A percentile compares a stretch with the other conserved stretches of the same genome.
phyloP scores from a whole-genome alignment of 345 rosid genomes.

The Gossypium sturtianum region DNA sequence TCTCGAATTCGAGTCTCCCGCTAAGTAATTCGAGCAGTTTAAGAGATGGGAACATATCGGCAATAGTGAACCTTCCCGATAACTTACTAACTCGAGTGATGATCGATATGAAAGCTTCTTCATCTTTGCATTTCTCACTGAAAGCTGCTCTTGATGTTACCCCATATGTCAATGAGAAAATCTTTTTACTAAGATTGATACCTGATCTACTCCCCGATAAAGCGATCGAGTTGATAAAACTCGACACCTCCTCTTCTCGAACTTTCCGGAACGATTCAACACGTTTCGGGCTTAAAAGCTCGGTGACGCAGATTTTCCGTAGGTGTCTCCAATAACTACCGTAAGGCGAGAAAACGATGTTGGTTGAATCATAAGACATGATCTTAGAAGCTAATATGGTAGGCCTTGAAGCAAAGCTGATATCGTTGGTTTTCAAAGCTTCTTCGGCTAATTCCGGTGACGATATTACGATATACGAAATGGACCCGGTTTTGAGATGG shows the following conservation, averaged over 20 bases:
- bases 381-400: slow-evolving; percentile 16
- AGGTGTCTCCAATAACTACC: slow-evolving; percentile 24
- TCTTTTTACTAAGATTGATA: slow-evolving; percentile 8
- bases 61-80: slow-evolving; percentile 7
- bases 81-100: slow-evolving; percentile 1
- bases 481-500: not conserved
- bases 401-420: slow-evolving; percentile 17
- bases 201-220: not conserved
- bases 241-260: slow-evolving; percentile 27
- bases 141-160: slow-evolving; percentile 9
- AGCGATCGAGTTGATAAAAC: slow-evolving; percentile 7
- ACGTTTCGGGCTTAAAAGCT: slow-evolving; percentile 23
- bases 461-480: slow-evolving; percentile 8
- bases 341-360: slow-evolving; percentile 24
- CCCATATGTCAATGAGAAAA: slow-evolving; percentile 12
- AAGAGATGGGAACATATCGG: slow-evolving; percentile 16
- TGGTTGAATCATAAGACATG: slow-evolving; percentile 18
- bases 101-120: slow-evolving; percentile 7
- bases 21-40: not conserved
- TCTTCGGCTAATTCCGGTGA: slow-evolving; percentile 8
- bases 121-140: not conserved
- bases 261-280: slow-evolving; percentile 21
- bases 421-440: slow-evolving; percentile 4
- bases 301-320: slow-evolving; percentile 17
- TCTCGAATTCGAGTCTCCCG: slow-evolving; percentile 4